Base-by-base conservation (phyloP, 306 rosid genomes). In the Quercus dentata region DNA sequence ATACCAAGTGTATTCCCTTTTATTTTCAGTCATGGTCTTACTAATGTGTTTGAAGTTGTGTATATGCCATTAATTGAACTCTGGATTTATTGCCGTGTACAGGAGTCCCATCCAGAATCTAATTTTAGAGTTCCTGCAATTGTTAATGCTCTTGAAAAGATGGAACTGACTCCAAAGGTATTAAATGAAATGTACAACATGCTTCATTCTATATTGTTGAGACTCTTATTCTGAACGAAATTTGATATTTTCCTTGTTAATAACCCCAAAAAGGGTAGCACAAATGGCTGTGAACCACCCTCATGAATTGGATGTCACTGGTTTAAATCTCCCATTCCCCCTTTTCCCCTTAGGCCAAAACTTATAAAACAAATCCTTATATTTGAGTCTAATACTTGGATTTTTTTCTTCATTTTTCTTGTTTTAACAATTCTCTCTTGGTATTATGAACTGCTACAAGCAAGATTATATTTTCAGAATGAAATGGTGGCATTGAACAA, bases 41-140 rank as follows among this genome's bases (percentile, higher is more conserved):
- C 80, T 78, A 30, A 41, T 67, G 38, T 76, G 52, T 72, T 55
- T 81, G 80, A 77, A 38, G 28, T 70, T 14, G 8, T 61, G 49
- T 4, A 78, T 33, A 27, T 62, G 5, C 27, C 33, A 67, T 35
- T 69, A 72, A 78, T 71, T 80, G 23, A 21, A 21, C 23, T 72
- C 67, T 79, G 6, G 30, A 58, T 79, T 15, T 75, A 44, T 67
- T 44, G 21, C 76, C 69, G 69, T 61, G 71, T 74, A 81, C 90
- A 94, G 98, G 98, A 94, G 77, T 85, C 99, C 78, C 99, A 92
- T 91, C 99, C 97, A 49, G 99, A 94, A 82, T 92, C 95, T 65
- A 94, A 92, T 88, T 86, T 94, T 59, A 86, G 99, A 88, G 97
- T 94, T 84, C 99, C 97, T 38, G 90, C 97, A 25, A 89, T 94